Percentiles rank a stretch among this genome's conserved stretches.
phyloP scores from a whole-genome alignment of 441 rosid genomes.

The Corymbia calophylla region DNA sequence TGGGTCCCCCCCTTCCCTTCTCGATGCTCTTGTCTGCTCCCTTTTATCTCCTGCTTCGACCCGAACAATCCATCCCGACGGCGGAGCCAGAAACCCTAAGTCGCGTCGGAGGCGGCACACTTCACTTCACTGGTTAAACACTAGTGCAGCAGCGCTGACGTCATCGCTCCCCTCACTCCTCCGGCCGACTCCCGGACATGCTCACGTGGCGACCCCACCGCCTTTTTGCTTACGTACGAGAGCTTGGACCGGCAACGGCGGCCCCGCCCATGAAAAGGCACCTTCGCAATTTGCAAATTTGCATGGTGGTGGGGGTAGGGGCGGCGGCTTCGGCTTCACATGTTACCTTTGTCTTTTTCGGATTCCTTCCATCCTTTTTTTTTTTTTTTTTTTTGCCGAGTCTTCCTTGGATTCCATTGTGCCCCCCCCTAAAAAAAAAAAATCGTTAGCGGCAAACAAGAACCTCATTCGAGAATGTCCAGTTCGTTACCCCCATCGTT shows the following conservation, averaged over 20 bases:
- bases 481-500: not conserved
- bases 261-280: not conserved
- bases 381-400: not conserved
- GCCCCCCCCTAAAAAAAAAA: not conserved
- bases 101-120: too few species aligned
- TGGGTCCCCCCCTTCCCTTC: not conserved
- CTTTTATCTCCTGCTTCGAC: too few species aligned
- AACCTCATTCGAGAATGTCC: not conserved
- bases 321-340: not conserved
- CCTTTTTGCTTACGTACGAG: not conserved
- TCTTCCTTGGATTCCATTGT: not conserved
- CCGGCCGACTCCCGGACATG: not conserved
- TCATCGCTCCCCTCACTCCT: not conserved
- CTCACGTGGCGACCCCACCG: not conserved
- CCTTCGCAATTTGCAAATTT: too few species aligned
- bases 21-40: too few species aligned
- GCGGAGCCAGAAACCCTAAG: too few species aligned
- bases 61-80: too few species aligned
- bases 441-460: too few species aligned
- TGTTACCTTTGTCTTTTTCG: not conserved
- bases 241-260: not conserved
- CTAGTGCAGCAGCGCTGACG: not conserved
- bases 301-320: not conserved
- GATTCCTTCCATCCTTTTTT: not conserved
- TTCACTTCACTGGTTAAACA: too few species aligned